Evolutionary conservation across 768 basidiomycete genomes (phyloP).

Genomic region (Pleurotus giganteus): DNA sequence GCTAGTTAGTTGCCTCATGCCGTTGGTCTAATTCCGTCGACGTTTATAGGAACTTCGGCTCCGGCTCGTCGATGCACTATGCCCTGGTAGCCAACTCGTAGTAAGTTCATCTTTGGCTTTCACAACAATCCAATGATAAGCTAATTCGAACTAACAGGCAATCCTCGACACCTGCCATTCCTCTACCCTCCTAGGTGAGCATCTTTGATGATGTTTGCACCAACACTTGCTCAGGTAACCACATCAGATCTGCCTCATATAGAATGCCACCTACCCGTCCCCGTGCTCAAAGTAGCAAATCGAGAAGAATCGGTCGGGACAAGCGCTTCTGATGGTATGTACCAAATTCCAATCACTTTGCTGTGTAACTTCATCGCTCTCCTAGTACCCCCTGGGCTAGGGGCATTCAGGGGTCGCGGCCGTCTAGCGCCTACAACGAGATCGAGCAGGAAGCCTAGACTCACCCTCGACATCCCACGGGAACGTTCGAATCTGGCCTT

Average conservation of each 20-base stretch:
- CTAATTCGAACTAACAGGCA: conserved; percentile 9
- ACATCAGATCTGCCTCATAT: neutral
- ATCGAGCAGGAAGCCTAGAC: neutral
- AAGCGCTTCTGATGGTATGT: too few relatives aligned
- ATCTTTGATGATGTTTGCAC: neutral
- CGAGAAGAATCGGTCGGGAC: too few relatives aligned
- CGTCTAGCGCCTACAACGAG: neutral
- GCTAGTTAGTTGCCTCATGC: neutral
- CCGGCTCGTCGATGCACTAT: conserved; percentile 18
- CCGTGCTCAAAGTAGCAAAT: neutral
- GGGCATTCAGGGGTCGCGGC: neutral
- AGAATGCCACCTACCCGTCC: neutral
- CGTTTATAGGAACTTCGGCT: conserved; percentile 17
- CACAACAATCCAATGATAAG: too few relatives aligned
- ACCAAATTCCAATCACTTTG: too few relatives aligned
- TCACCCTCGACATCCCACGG: neutral
- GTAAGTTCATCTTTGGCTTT: conserved; percentile 9
- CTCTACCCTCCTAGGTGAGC: conserved; percentile 20
- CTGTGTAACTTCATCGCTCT: too few relatives aligned
- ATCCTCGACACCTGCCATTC: conserved; percentile 22
- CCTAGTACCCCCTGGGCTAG: neutral
- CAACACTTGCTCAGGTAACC: neutral
- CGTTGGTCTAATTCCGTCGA: neutral
- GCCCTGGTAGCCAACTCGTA: conserved; percentile 18
- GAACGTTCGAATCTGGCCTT: too few relatives aligned